Conservation (phyloP, 1,284 basidiomycete genomes). For the Leccinum solheimii region DNA sequence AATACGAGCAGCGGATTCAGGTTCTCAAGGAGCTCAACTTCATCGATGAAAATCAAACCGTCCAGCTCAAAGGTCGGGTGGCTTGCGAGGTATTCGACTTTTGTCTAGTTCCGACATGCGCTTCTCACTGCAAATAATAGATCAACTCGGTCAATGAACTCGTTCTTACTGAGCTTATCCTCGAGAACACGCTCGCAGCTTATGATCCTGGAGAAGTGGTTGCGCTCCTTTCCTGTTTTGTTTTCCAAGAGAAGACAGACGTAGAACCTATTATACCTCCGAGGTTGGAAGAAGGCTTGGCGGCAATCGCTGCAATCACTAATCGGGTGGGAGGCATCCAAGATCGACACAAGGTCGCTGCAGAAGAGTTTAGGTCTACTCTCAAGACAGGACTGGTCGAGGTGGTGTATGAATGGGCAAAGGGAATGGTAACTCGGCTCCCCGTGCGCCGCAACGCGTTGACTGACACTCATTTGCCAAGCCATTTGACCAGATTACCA, state of each 20-base stretch:
- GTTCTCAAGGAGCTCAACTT: conserved; percentile 92
- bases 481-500: conserved; percentile 95
- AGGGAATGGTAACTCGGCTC: conserved; percentile 78
- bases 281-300: conserved; percentile 78
- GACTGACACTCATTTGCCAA: conserved; percentile 35
- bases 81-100: conserved; percentile 81
- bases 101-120: neutral
- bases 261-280: conserved; percentile 78
- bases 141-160: conserved; percentile 98
- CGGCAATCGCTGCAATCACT: conserved; percentile 78
- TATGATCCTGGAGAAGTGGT: conserved; percentile 97
- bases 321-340: conserved; percentile 83
- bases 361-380: conserved; percentile 71
- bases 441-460: neutral
- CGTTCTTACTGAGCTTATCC: conserved; percentile 93
- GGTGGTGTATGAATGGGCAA: conserved; percentile 99
- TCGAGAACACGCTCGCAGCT: conserved; percentile 89
- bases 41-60: conserved; percentile 92
- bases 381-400: conserved; percentile 91
- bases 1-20: conserved; percentile 92
- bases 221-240: conserved; percentile 94
- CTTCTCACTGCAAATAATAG: conserved; percentile 77
- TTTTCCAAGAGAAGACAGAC: conserved; percentile 97
- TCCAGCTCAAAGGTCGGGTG: conserved; percentile 94
- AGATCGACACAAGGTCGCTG: conserved; percentile 74